A percentile compares a stretch with the other conserved stretches of the same genome.
Evolutionary conservation across 768 basidiomycete species (phyloP).

Genomic region (Russula vinacea): DNA sequence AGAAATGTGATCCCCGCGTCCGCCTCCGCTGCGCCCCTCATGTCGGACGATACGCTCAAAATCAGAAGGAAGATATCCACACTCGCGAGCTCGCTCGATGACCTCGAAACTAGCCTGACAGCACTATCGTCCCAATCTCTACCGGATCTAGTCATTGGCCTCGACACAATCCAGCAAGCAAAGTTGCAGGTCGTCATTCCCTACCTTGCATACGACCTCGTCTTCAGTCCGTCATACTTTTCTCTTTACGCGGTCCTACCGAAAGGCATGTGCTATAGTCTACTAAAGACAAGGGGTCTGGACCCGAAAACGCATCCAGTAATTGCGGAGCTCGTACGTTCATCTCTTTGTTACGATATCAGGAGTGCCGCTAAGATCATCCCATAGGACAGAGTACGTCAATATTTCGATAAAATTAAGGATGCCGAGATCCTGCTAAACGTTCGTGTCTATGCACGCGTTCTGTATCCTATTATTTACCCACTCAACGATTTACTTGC

Average conservation of each 20-base stretch:
- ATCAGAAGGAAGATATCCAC: conserved; percentile 44
- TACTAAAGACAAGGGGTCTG: conserved; percentile 77
- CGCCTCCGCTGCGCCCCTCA: conserved; percentile 18
- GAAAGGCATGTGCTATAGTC: conserved; percentile 43
- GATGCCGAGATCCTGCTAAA: conserved; percentile 64
- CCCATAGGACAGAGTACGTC: conserved; percentile 65
- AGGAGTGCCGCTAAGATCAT: no score
- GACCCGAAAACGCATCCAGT: conserved; percentile 79
- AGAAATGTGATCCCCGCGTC: background rate
- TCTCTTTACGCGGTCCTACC: background rate
- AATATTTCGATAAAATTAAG: conserved; percentile 82
- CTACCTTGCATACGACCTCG: conserved; percentile 80
- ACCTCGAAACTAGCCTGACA: conserved; percentile 63
- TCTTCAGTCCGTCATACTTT: conserved; percentile 63
- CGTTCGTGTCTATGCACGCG: conserved; percentile 40
- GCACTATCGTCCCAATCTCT: conserved; percentile 67
- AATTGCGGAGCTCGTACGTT: conserved; percentile 61
- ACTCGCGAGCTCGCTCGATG: conserved; percentile 58
- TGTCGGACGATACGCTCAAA: conserved; percentile 40
- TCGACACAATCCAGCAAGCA: conserved; percentile 76
- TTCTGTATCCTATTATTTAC: conserved; percentile 2
- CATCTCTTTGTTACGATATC: background rate
- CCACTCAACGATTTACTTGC: background rate
- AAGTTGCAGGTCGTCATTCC: conserved; percentile 75
- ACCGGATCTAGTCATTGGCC: conserved; percentile 57